Percentiles rank a stretch among this genome's conserved stretches.
Evolutionary conservation across 495 filamentous ascomycete species (phyloP).

Genomic region (Hyaloscypha hepaticicola): DNA sequence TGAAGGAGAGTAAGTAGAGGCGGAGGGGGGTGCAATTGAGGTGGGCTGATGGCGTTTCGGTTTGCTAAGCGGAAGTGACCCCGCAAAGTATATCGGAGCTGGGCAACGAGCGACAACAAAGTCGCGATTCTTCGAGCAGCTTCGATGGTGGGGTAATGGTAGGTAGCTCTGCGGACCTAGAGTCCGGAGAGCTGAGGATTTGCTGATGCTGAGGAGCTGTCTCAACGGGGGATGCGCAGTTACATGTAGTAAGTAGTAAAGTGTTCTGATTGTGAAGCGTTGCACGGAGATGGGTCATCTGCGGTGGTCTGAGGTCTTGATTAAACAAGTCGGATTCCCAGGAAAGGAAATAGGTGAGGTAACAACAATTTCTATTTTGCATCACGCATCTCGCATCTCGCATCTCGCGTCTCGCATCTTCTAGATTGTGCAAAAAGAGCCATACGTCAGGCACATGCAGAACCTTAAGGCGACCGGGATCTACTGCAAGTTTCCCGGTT

Average conservation of each 20-base stretch:
- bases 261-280: neutral
- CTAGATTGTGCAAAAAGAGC: conserved; percentile 2
- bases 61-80: neutral
- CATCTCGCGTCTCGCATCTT: conserved; percentile 7
- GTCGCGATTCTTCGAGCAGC: neutral
- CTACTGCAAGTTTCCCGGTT: conserved; percentile 22
- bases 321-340: neutral
- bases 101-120: neutral
- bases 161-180: neutral
- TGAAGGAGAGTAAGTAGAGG: neutral
- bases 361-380: conserved; percentile 8
- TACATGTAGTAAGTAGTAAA: neutral
- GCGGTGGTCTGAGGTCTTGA: conserved; percentile 11
- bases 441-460: conserved; percentile 27
- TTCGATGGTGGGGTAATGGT: neutral
- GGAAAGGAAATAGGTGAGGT: conserved; percentile 8
- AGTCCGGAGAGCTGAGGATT: neutral
- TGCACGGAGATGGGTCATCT: conserved; percentile 18
- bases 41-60: neutral
- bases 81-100: neutral
- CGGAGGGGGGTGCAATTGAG: neutral
- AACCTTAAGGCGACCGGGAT: conserved; percentile 19
- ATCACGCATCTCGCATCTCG: no score
- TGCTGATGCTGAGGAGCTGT: neutral
- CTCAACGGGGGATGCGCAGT: neutral